These are phyloP conservation scores for Cystobasidium tubakii DNA, from an alignment of 768 basidiomycete species.

Conservation along the genomic window DNA sequence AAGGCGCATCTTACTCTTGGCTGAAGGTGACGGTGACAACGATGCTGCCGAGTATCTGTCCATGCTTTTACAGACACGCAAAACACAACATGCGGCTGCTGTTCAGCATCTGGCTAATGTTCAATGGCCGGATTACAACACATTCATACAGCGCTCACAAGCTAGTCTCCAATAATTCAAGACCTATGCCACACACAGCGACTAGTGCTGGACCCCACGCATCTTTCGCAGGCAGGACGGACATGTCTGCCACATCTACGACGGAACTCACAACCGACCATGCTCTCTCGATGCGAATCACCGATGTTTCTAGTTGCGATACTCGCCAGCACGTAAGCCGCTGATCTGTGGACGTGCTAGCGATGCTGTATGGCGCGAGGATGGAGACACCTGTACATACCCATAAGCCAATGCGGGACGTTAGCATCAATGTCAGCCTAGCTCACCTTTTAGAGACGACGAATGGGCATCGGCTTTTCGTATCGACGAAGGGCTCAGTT, in stretches of 20 bases:
- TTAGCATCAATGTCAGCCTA: no score
- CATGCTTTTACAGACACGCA: no score
- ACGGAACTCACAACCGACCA: neutral
- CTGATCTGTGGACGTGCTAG: constrained; percentile 20
- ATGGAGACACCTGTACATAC: neutral
- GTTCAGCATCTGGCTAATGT: no score
- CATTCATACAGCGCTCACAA: no score
- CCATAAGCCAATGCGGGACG: neutral
- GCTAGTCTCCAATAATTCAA: neutral
- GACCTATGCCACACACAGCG: neutral
- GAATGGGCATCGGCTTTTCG: neutral
- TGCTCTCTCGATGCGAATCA: neutral
- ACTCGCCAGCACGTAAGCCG: neutral
- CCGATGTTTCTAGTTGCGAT: neutral
- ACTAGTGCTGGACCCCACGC: neutral
- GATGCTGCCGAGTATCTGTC: no score
- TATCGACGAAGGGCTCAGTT: neutral
- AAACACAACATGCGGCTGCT: no score
- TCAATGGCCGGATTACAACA: no score
- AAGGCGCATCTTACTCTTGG: no score
- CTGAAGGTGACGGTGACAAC: no score
- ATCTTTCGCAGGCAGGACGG: neutral
- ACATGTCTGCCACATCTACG: neutral
- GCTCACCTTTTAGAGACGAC: constrained; percentile 10
- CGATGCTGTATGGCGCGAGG: neutral